Evolutionary conservation across 345 rosid species (phyloP).

Genomic region (Bruguiera parviflora): DNA sequence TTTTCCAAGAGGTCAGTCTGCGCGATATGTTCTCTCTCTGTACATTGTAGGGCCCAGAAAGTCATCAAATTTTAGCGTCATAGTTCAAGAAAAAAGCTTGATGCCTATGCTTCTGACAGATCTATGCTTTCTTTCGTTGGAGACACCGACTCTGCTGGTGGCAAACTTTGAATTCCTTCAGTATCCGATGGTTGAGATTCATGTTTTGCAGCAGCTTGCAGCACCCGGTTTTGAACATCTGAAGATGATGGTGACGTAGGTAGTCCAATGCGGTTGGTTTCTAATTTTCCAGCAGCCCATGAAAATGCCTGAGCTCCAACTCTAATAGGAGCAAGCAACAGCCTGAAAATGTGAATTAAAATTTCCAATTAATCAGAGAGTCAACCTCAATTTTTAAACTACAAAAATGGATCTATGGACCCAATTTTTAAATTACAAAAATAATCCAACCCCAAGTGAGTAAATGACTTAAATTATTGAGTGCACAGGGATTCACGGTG

Average conservation of each 20-base stretch:
- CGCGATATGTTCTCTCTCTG: neutral
- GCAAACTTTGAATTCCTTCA: constrained; percentile 36
- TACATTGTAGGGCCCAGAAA: constrained; percentile 4
- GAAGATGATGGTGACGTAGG: constrained; percentile 90
- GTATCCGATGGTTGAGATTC: constrained; percentile 81
- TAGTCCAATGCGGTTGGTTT: constrained; percentile 71
- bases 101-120: constrained; percentile 50
- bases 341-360: constrained; percentile 29
- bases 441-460: neutral
- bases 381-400: neutral
- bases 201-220: constrained; percentile 87
- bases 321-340: constrained; percentile 58
- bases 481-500: neutral
- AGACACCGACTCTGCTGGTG: constrained; percentile 37
- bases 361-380: neutral
- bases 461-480: neutral
- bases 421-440: neutral
- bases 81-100: neutral
- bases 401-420: neutral
- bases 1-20: neutral
- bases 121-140: constrained; percentile 38
- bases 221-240: constrained; percentile 76
- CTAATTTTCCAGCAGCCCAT: constrained; percentile 82
- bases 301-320: constrained; percentile 74
- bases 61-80: neutral